These are phyloP conservation scores for Colletotrichum lupini DNA, from an alignment of 2,329 filamentous ascomycete genomes.

Conservation along the genomic window DNA sequence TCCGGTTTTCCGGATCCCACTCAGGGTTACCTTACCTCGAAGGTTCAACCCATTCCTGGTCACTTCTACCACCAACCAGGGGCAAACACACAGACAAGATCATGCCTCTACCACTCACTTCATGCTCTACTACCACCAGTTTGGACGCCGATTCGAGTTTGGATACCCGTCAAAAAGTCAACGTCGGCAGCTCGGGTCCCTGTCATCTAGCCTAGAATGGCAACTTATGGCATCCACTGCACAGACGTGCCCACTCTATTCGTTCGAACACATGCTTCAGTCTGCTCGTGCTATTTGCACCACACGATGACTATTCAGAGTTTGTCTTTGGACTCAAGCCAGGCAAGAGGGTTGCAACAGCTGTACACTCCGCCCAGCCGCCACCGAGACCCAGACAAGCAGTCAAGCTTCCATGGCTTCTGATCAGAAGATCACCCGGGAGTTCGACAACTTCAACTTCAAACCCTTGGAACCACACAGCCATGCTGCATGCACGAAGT, in stretches of 20 bases:
- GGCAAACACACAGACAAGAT: background rate
- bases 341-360: background rate
- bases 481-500: background rate
- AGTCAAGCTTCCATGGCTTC: background rate
- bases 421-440: no score
- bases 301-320: background rate
- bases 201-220: background rate
- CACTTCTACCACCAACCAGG: background rate
- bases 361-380: background rate
- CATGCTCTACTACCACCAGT: conserved; percentile 5
- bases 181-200: background rate
- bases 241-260: conserved; percentile 7
- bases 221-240: background rate
- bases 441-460: background rate
- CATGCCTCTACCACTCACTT: background rate
- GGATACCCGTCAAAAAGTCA: conserved; percentile 4
- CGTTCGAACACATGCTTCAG: conserved; percentile 9
- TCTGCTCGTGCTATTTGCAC: background rate
- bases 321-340: background rate
- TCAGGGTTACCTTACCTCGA: background rate
- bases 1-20: background rate
- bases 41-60: conserved; percentile 13
- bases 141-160: background rate
- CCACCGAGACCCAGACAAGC: background rate
- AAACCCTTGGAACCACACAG: background rate